These are phyloP conservation scores for Hypericum androsaemum DNA, from an alignment of 345 rosid genomes.

Conservation along the genomic window DNA sequence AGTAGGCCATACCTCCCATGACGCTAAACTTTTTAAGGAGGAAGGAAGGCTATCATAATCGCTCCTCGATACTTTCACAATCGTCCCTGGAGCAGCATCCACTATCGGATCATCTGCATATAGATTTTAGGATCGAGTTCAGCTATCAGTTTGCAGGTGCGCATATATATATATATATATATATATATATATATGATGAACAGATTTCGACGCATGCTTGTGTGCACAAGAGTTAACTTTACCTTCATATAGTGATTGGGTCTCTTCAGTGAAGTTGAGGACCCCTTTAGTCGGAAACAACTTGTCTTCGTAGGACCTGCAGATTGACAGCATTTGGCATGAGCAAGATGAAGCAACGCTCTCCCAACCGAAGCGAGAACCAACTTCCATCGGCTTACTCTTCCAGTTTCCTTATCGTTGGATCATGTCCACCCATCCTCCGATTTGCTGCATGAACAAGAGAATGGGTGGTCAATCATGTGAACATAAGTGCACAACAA, in stretches of 20 bases:
- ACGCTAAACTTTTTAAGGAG: conserved; percentile 50
- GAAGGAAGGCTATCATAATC: conserved; percentile 68
- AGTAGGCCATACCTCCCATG: conserved; percentile 70
- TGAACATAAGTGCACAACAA: neutral
- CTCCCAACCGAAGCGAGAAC: conserved; percentile 3
- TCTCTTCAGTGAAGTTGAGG: no score
- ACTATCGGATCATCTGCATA: conserved; percentile 14
- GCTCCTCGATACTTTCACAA: conserved; percentile 35
- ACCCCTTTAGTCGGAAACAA: neutral
- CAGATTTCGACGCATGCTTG: no score
- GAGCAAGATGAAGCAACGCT: neutral
- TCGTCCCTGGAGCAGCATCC: conserved; percentile 14
- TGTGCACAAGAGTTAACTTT: no score
- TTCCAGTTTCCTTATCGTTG: conserved; percentile 18
- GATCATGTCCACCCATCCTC: conserved; percentile 19
- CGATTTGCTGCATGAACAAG: conserved; percentile 27
- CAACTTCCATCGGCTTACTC: conserved; percentile 34
- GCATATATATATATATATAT: no score
- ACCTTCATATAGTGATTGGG: no score
- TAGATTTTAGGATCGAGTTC: conserved; percentile 6
- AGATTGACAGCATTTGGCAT: conserved; percentile 1
- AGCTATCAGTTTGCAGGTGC: neutral
- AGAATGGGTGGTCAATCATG: neutral
- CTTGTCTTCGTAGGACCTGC: conserved; percentile 25
- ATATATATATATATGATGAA: no score